Evolutionary conservation across 1,284 basidiomycete genomes (phyloP), one percentile per base, ranked within the genome.

Genomic region (Moesziomyces sp.): DNA sequence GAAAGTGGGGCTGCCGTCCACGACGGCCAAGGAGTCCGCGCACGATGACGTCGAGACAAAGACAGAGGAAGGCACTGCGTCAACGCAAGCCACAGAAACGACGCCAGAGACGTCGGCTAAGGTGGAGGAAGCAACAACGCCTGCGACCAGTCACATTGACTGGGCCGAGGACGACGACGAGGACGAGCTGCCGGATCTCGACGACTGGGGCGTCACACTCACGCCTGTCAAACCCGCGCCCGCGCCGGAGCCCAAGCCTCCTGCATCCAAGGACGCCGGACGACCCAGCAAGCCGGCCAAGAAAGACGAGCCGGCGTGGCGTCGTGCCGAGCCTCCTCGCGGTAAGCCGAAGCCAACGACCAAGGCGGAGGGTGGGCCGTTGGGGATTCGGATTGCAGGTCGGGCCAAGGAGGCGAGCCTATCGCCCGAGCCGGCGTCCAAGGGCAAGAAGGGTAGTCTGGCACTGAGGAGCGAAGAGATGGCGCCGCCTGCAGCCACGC

Each of bases 91-190:
- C 30, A 8, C 9, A 30, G 30, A 30, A 28, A 23, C 21, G 1
- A 10, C 45, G n/a, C 9, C 30, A 6, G 54, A 26, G 54, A 10
- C 21, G 23, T 26, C 13, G 21, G 24, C 19, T 9, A 38, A 23
- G 14, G 26, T 24, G 23, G 38, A 24, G 28, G 55, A 46, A 11
- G 52, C 30, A 10, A 30, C 52, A 13, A 55, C 66, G 11, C 59
- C 59, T 1, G 55, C 56, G 24, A 52, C 56, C 4, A 44, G 11
- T 2, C 62, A 52, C 14, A n/a, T 79, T 46, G 71, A 79, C 57
- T 80, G 78, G 78, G 78, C 78, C 6, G 76, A 65, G 2, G 78
- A 80, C 19, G 78, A 78, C 49, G 74, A 71, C 44, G 78, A 80
- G 42, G 78, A 80, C 52, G 52, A 66, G 50, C 49, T 80, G 30